Base-by-base conservation (phyloP, 352 stramenopile genomes). In the Phytopythium litorale region DNA sequence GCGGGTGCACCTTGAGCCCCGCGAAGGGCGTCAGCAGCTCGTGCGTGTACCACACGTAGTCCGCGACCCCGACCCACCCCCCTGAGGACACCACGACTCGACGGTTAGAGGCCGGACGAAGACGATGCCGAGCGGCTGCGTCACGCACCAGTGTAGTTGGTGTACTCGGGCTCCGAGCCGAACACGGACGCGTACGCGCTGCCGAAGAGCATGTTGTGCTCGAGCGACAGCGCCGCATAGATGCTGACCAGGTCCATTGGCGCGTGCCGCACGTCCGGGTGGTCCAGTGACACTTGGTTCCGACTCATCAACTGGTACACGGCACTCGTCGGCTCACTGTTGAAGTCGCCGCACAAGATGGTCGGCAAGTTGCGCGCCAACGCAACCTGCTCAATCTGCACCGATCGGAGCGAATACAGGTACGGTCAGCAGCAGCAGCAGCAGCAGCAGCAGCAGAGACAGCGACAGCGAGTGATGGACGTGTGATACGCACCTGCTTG, bases 301-400 rank as follows among this genome's bases (percentile, higher is more conserved):
- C 75, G 89, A 66, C 87, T 94, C 72, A 99, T 88, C 55, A 99
- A 91, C 71, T 99, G 92, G 76, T 99, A 99, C 48, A 99, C 97
- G 21, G 95, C 92, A 62, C 89, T 98, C 56, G 90, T 82, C 38
- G 97, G 97, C 64, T 98, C 97, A 63, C 89, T 98, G 82, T 99
- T 99, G 68, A 99, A 99, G 70, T 99, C 98, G 45, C 98, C 98
- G 72, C 96, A 99, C 30, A 99, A 80, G 62, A 99, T 96, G 40
- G 98, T 83, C 33, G 97, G 97, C 30, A 99, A 75, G 56, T 92
- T 84, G 32, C 86, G 81, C 30, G 73, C 71, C 43, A 92, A 50
- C 12, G 72, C 79, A 13, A 94, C 66, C 8, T 81, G 84, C 50
- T 96, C 83, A 61, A 95, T 87, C 87, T 94, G 56, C 3, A 23